A percentile compares a stretch with the other conserved stretches of the same genome.
phyloP scores from a whole-genome alignment of 1,284 basidiomycete genomes.

The Microbotryum scabiosae region DNA sequence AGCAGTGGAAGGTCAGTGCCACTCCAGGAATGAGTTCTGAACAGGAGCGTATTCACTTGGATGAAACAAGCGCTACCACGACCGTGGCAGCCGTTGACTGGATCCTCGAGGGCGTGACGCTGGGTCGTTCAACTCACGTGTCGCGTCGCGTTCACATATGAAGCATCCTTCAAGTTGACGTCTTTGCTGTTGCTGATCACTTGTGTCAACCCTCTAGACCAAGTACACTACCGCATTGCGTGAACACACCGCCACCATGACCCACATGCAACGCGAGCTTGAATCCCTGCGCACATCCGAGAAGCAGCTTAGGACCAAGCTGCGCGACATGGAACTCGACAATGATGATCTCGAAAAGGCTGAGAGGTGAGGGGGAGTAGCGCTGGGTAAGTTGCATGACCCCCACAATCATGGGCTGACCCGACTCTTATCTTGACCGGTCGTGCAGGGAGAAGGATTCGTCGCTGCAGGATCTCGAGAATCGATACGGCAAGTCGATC shows the following conservation, averaged over 20 bases:
- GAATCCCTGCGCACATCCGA: conserved; percentile 45
- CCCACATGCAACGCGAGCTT: conserved; percentile 77
- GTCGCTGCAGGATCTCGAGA: conserved; percentile 80
- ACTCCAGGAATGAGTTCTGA: background rate
- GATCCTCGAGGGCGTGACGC: no score
- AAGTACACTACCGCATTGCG: conserved; percentile 86
- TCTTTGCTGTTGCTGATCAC: background rate
- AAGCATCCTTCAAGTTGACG: no score
- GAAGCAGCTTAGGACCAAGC: conserved; percentile 22
- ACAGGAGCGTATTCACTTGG: no score
- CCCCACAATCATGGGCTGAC: background rate
- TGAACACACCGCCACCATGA: conserved; percentile 74
- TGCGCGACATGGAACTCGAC: conserved; percentile 78
- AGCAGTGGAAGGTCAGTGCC: conserved; percentile 79
- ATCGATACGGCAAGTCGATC: conserved; percentile 69
- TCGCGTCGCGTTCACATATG: no score
- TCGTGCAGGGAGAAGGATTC: conserved; percentile 30
- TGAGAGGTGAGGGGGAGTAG: conserved; percentile 19
- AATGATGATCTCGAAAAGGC: conserved; percentile 78
- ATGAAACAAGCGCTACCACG: background rate
- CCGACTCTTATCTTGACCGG: background rate
- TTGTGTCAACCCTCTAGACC: conserved; percentile 45
- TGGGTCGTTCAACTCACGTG: no score
- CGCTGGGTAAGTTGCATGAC: background rate
- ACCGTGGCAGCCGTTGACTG: no score